Conservation (phyloP, 2,329 filamentous ascomycete species). For the Cytospora mali region DNA sequence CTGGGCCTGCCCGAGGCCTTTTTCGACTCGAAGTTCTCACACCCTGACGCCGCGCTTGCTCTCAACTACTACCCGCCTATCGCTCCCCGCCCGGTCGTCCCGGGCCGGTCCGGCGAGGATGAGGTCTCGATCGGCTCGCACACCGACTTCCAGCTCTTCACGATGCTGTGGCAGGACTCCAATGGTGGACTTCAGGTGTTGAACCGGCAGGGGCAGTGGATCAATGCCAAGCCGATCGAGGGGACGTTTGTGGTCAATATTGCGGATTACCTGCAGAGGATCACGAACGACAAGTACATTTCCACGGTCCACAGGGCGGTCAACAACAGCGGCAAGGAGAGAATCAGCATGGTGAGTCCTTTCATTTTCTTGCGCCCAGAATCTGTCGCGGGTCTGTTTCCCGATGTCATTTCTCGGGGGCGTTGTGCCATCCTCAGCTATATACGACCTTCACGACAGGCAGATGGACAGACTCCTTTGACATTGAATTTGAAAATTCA, state of each 20-base stretch:
- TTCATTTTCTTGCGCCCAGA: not conserved
- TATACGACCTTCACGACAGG: too few relatives aligned
- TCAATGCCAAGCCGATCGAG: constrained; percentile 44
- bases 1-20: constrained; percentile 56
- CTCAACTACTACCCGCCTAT: constrained; percentile 46
- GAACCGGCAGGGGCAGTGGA: constrained; percentile 44
- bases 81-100: not conserved
- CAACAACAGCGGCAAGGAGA: constrained; percentile 42
- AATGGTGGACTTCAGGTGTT: constrained; percentile 48
- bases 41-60: constrained; percentile 50
- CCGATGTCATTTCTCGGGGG: too few relatives aligned
- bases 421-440: too few relatives aligned
- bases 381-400: too few relatives aligned
- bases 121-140: constrained; percentile 52
- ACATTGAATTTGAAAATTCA: not conserved
- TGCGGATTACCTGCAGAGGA: constrained; percentile 53
- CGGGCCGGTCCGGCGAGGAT: constrained; percentile 32
- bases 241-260: constrained; percentile 55
- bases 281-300: constrained; percentile 52
- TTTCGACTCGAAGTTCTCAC: constrained; percentile 56
- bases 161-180: constrained; percentile 48
- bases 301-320: constrained; percentile 53
- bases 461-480: too few relatives aligned
- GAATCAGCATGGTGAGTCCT: constrained; percentile 42
- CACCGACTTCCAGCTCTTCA: constrained; percentile 57